Evolutionary conservation across 2,329 filamentous ascomycete genomes (phyloP).

Genomic region (Teratosphaeriaceae sp.): DNA sequence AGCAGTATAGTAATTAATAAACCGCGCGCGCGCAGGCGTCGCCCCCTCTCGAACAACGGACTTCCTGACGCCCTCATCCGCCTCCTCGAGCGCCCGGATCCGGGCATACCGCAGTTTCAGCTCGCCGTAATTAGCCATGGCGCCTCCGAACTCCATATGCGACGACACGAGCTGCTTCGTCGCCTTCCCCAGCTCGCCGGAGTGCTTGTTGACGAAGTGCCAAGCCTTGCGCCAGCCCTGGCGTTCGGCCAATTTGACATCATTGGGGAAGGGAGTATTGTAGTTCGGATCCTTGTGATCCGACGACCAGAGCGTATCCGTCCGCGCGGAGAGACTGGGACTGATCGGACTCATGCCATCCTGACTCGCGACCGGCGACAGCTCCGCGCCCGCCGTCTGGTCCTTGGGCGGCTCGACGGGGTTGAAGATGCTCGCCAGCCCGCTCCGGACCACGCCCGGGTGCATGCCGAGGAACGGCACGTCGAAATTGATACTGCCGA

Average conservation of each 20-base stretch:
- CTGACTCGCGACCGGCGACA: slow-evolving; percentile 1
- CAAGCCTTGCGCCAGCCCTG: slow-evolving; percentile 60
- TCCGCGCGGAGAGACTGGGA: background rate
- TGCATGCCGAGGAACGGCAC: slow-evolving; percentile 84
- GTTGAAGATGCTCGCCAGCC: slow-evolving; percentile 70
- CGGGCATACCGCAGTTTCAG: slow-evolving; percentile 64
- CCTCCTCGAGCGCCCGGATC: slow-evolving; percentile 65
- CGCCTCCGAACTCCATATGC: slow-evolving; percentile 76
- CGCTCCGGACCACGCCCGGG: slow-evolving; percentile 76
- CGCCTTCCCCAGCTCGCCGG: slow-evolving; percentile 62
- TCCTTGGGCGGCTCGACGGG: slow-evolving; percentile 35
- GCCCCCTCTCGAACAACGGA: slow-evolving; percentile 26
- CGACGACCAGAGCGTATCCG: slow-evolving; percentile 24
- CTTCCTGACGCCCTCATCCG: slow-evolving; percentile 45
- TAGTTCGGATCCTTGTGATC: slow-evolving; percentile 52
- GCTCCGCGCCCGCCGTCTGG: slow-evolving; percentile 10
- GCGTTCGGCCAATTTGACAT: slow-evolving; percentile 61
- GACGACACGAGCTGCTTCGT: slow-evolving; percentile 68
- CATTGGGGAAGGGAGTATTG: slow-evolving; percentile 70
- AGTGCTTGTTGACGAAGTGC: slow-evolving; percentile 79
- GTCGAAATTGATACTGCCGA: slow-evolving; percentile 78
- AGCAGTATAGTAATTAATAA: slow-evolving; percentile 87
- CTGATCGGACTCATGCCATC: background rate
- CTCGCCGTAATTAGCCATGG: slow-evolving; percentile 67
- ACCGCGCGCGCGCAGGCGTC: slow-evolving; percentile 55